These are phyloP conservation scores for Paxillus involutus DNA, from an alignment of 768 basidiomycete species.

Conservation along the genomic window DNA sequence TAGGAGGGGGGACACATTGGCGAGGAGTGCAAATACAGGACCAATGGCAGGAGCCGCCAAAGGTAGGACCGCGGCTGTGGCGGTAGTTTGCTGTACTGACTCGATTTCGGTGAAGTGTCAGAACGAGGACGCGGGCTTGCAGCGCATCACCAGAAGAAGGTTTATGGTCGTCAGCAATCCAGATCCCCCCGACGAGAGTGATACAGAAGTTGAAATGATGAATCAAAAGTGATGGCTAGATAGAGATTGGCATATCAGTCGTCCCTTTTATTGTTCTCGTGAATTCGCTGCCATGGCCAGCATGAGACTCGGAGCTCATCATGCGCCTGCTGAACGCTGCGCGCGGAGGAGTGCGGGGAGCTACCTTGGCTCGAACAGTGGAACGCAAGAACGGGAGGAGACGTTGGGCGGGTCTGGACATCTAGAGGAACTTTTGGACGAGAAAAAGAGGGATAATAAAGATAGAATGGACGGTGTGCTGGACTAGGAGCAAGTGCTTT, in stretches of 20 bases:
- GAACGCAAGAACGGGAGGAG: conserved; percentile 18
- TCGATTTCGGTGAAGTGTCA: conserved; percentile 8
- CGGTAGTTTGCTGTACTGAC: conserved; percentile 8
- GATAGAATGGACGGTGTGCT: conserved; percentile 6
- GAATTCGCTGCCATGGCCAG: conserved; percentile 8
- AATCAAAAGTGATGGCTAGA: conserved; percentile 5
- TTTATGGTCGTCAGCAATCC: conserved; percentile 31
- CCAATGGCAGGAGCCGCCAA: conserved; percentile 13
- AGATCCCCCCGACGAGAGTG: conserved; percentile 28
- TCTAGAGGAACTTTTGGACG: conserved; percentile 1
- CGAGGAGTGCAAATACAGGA: conserved; percentile 2
- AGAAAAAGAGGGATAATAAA: conserved; percentile 12
- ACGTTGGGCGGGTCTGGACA: conserved; percentile 23
- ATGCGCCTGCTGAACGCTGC: conserved; percentile 19
- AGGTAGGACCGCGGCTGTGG: conserved; percentile 14
- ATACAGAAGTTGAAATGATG: conserved; percentile 20
- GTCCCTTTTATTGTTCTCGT: not conserved
- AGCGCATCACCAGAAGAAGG: conserved; percentile 21
- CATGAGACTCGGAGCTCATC: conserved; percentile 27
- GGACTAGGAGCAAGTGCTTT: not conserved
- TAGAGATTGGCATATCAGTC: not conserved
- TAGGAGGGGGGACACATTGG: conserved; percentile 6
- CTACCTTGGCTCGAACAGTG: conserved; percentile 8
- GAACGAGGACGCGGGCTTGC: conserved; percentile 13
- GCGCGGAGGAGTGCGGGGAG: conserved; percentile 12